These are phyloP conservation scores for Tulasnella sp. DNA, from an alignment of 768 basidiomycete species.

Conservation along the genomic window DNA sequence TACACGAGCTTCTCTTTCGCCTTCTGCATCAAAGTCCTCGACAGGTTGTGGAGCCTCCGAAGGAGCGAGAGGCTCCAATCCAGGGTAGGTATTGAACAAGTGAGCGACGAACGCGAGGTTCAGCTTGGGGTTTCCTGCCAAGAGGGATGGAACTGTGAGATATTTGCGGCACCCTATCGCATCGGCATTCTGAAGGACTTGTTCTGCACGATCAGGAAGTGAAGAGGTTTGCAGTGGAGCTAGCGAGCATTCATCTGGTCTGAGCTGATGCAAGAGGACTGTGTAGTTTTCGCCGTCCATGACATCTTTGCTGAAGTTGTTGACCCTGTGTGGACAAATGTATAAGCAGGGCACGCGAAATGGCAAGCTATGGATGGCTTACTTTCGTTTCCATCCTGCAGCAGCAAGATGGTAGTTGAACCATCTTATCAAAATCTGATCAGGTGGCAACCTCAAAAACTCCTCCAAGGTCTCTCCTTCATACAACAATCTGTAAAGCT, in stretches of 20 bases:
- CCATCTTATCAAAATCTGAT: slow-evolving; percentile 96
- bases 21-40: slow-evolving; percentile 98
- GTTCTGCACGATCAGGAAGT: slow-evolving; percentile 72
- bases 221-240: slow-evolving; percentile 80
- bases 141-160: slow-evolving; percentile 79
- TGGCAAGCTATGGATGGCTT: slow-evolving; percentile 11
- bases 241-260: slow-evolving; percentile 85
- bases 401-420: slow-evolving; percentile 98
- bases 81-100: slow-evolving; percentile 95
- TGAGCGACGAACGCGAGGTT: slow-evolving; percentile 98
- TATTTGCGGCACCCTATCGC: slow-evolving; percentile 91
- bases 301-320: slow-evolving; percentile 97
- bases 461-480: slow-evolving; percentile 97
- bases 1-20: slow-evolving; percentile 93
- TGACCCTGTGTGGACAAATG: slow-evolving; percentile 44
- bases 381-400: slow-evolving; percentile 84
- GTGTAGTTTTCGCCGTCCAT: slow-evolving; percentile 97
- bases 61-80: slow-evolving; percentile 87
- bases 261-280: slow-evolving; percentile 86
- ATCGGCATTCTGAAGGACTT: slow-evolving; percentile 89
- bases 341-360: neutral
- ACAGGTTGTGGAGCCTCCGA: slow-evolving; percentile 82
- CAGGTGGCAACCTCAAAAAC: slow-evolving; percentile 82
- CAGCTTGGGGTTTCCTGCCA: slow-evolving; percentile 89
- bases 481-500: slow-evolving; percentile 88